These are phyloP conservation scores for Hypoxylon sp. DNA, from an alignment of 2,329 filamentous ascomycete genomes.

Conservation along the genomic window DNA sequence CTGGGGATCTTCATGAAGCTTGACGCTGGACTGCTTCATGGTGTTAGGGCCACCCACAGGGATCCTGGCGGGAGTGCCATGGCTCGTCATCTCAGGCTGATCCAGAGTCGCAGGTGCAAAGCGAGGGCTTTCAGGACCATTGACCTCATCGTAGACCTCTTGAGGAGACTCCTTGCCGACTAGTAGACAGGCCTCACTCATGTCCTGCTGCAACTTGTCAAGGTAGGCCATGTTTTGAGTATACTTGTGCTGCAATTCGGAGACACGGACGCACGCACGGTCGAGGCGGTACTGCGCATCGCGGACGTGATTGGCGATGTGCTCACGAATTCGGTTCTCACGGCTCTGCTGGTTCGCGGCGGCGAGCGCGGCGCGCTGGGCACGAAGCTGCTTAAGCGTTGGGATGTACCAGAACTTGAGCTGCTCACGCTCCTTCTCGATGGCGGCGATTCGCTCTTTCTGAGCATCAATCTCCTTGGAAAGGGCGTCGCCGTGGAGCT, in stretches of 20 bases:
- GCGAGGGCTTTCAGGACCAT: neutral
- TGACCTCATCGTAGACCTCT: constrained; percentile 25
- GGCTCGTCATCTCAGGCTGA: neutral
- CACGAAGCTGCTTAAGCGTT: constrained; percentile 15
- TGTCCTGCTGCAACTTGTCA: constrained; percentile 12
- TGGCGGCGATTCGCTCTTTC: constrained; percentile 21
- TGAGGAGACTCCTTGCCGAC: constrained; percentile 10
- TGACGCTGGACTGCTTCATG: neutral
- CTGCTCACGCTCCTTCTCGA: constrained; percentile 29
- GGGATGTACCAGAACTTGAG: constrained; percentile 22
- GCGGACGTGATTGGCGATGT: constrained; percentile 30
- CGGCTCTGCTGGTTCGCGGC: constrained; percentile 9
- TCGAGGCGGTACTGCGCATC: constrained; percentile 38
- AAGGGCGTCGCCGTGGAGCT: constrained; percentile 23
- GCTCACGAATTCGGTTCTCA: constrained; percentile 30
- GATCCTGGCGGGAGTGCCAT: neutral
- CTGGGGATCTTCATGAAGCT: neutral
- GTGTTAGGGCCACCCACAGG: neutral
- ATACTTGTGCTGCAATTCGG: constrained; percentile 7
- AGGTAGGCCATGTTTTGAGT: neutral
- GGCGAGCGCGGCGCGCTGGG: neutral
- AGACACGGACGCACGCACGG: constrained; percentile 12
- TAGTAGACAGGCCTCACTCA: constrained; percentile 16
- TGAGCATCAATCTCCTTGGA: constrained; percentile 26
- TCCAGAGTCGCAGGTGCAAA: neutral